A percentile compares a stretch with the other conserved stretches of the same genome.
These are phyloP conservation scores for Hyphopichia pseudoburtonii DNA, from an alignment of 1,139 yeast species.

Conservation along the genomic window DNA sequence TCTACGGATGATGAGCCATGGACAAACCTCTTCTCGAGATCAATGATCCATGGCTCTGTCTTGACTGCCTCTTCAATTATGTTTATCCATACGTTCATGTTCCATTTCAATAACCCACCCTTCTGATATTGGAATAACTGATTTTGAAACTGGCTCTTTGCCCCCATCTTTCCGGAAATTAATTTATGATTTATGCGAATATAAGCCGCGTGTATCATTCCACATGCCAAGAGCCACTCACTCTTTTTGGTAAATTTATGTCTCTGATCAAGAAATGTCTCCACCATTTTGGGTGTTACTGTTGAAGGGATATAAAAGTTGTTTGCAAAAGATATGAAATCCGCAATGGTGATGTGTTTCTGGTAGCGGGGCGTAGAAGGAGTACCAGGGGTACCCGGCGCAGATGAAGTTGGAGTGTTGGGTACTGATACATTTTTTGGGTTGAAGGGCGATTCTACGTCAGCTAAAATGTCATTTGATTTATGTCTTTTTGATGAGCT, in stretches of 20 bases:
- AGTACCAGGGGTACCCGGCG: slow-evolving; percentile 11
- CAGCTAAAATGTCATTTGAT: slow-evolving; percentile 5
- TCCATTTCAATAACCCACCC: slow-evolving; percentile 49
- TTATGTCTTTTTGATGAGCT: not conserved
- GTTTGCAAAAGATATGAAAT: slow-evolving; percentile 60
- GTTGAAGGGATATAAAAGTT: slow-evolving; percentile 59
- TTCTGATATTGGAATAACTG: slow-evolving; percentile 54
- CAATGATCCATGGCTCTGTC: slow-evolving; percentile 55
- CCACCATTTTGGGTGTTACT: slow-evolving; percentile 49
- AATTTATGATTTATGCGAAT: slow-evolving; percentile 51
- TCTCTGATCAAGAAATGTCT: slow-evolving; percentile 50
- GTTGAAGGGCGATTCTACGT: slow-evolving; percentile 34
- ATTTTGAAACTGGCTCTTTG: slow-evolving; percentile 46
- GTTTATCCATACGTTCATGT: slow-evolving; percentile 51
- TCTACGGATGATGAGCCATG: slow-evolving; percentile 23
- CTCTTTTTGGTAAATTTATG: slow-evolving; percentile 52
- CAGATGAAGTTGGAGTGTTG: slow-evolving; percentile 8
- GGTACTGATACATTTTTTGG: slow-evolving; percentile 17
- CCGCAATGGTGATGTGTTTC: slow-evolving; percentile 39
- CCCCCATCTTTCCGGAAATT: slow-evolving; percentile 47
- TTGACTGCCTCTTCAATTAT: slow-evolving; percentile 53
- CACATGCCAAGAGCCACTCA: slow-evolving; percentile 71
- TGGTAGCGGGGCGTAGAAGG: slow-evolving; percentile 7
- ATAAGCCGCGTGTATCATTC: slow-evolving; percentile 60
- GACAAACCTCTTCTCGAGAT: slow-evolving; percentile 42